Conservation (phyloP, 192 early-diverging fungal genomes). For the Helicostylum pulchrum region DNA sequence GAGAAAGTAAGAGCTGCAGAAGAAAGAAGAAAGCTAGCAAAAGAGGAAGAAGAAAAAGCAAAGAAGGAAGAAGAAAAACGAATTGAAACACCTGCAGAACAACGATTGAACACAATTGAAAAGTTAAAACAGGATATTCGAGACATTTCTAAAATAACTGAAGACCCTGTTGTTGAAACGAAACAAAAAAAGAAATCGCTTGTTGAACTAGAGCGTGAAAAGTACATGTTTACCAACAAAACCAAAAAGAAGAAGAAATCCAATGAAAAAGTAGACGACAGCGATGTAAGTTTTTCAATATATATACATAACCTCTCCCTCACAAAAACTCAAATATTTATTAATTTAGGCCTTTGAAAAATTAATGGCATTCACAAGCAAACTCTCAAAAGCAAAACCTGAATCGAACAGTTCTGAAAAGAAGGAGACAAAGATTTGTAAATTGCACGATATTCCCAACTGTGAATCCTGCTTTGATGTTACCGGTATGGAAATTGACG, state of each 20-base stretch:
- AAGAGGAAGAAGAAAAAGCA: slow-evolving; percentile 11
- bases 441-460: slow-evolving; percentile 63
- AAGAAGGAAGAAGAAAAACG: background rate
- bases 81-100: background rate
- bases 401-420: slow-evolving; percentile 20
- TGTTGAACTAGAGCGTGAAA: slow-evolving; percentile 46
- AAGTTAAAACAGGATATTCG: slow-evolving; percentile 66
- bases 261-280: slow-evolving; percentile 28
- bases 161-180: slow-evolving; percentile 38
- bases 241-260: slow-evolving; percentile 20
- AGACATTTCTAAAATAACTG: slow-evolving; percentile 45
- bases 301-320: background rate
- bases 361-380: slow-evolving; percentile 56
- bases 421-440: slow-evolving; percentile 50
- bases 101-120: slow-evolving; percentile 45
- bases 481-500: slow-evolving; percentile 41
- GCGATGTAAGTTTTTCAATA: slow-evolving; percentile 26
- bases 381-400: slow-evolving; percentile 33
- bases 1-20: background rate
- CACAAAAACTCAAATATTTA: too few species aligned
- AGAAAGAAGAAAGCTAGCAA: slow-evolving; percentile 14
- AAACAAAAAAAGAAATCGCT: slow-evolving; percentile 40
- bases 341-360: slow-evolving; percentile 47
- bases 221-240: slow-evolving; percentile 36
- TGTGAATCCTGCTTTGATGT: slow-evolving; percentile 70